These are phyloP conservation scores for Fremontodendron californicum DNA, from an alignment of 345 rosid genomes.

Conservation along the genomic window DNA sequence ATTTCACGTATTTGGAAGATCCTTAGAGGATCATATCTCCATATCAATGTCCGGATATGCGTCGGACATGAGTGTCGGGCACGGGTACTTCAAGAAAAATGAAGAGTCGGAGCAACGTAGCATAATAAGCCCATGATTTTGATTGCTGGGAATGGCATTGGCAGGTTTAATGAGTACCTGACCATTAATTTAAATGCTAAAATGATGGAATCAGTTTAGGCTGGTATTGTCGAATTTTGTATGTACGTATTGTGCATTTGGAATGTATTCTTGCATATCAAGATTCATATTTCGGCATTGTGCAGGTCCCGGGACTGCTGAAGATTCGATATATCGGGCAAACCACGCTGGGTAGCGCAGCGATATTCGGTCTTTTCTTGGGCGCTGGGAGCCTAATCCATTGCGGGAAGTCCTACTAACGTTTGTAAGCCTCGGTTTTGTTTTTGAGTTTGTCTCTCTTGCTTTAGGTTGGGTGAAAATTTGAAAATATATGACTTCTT, in stretches of 20 bases:
- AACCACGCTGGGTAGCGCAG: conserved; percentile 83
- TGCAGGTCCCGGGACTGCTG: conserved; percentile 71
- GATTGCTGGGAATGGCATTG: not conserved
- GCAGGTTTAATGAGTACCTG: not conserved
- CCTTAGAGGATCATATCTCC: no score
- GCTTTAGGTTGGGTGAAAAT: not conserved
- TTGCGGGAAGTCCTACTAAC: conserved; percentile 53
- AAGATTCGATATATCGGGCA: conserved; percentile 84
- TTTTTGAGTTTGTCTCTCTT: not conserved
- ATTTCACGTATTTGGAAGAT: no score
- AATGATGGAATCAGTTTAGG: not conserved
- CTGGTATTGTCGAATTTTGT: not conserved
- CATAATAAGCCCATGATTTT: not conserved
- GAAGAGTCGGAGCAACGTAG: no score
- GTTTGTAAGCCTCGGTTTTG: not conserved
- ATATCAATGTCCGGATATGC: no score
- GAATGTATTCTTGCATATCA: not conserved
- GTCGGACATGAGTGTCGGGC: no score
- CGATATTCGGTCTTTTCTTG: conserved; percentile 87
- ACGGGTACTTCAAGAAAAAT: no score
- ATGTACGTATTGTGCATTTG: not conserved
- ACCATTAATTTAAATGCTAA: no score
- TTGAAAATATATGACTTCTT: not conserved
- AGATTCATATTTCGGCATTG: not conserved
- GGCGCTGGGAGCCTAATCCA: conserved; percentile 88